Percentiles rank a stretch among this genome's conserved stretches.
Conservation (phyloP, 2,329 filamentous ascomycete genomes). For the Trichoderma citrinoviride region DNA sequence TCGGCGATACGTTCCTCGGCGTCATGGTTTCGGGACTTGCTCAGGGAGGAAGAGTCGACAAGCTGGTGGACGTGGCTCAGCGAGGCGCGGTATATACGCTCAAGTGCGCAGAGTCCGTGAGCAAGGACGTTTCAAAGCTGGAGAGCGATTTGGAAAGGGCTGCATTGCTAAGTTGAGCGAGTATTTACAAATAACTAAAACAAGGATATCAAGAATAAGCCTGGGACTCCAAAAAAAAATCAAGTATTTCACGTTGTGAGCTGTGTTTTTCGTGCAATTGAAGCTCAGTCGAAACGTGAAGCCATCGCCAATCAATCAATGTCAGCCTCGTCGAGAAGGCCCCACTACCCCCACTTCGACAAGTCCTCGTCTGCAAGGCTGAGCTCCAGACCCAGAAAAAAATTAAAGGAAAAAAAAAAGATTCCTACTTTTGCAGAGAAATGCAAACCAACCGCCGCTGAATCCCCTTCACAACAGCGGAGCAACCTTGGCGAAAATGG, state of each 20-base stretch:
- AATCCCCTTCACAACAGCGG: not conserved
- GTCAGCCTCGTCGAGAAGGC: slow-evolving; percentile 25
- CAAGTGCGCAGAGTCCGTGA: slow-evolving; percentile 71
- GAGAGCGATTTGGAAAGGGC: slow-evolving; percentile 38
- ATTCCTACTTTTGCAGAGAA: slow-evolving; percentile 26
- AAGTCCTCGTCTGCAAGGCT: slow-evolving; percentile 32
- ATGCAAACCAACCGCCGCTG: not conserved
- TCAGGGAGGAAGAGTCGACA: slow-evolving; percentile 53
- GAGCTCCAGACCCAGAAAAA: slow-evolving; percentile 34
- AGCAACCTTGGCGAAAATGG: slow-evolving; percentile 30
- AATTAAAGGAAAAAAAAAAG: slow-evolving; percentile 14
- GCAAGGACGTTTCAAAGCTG: slow-evolving; percentile 50
- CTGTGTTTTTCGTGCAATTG: not conserved
- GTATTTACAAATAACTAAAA: not conserved
- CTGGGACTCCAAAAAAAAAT: not conserved
- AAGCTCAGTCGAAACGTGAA: not conserved
- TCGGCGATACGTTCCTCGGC: slow-evolving; percentile 89
- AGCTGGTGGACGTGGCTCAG: slow-evolving; percentile 77
- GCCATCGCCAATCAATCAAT: not conserved
- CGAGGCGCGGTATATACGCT: slow-evolving; percentile 76
- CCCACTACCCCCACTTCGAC: slow-evolving; percentile 21
- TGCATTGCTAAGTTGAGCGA: slow-evolving; percentile 18
- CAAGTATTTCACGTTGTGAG: not conserved
- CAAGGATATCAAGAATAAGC: not conserved
- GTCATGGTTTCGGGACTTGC: slow-evolving; percentile 77